Evolutionary conservation across 2,329 filamentous ascomycete genomes (phyloP).

Genomic region (Eutypella sp.): DNA sequence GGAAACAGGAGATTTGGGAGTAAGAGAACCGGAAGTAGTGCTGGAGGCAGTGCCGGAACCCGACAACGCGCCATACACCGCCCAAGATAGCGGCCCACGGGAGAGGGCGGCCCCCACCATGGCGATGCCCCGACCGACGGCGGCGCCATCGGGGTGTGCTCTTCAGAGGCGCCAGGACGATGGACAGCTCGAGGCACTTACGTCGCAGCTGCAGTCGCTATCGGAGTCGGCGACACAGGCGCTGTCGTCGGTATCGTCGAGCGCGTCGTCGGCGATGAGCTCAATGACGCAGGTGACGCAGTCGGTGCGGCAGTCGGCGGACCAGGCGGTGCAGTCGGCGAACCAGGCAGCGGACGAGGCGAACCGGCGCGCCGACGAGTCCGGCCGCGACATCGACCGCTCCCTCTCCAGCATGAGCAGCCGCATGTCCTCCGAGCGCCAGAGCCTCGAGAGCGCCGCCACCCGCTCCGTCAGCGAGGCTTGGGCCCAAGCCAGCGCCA

Average conservation of each 20-base stretch:
- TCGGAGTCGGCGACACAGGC: conserved; percentile 24
- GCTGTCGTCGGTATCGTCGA: conserved; percentile 25
- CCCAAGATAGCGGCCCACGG: conserved; percentile 8
- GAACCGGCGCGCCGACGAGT: conserved; percentile 22
- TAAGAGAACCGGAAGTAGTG: background rate
- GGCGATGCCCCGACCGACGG: conserved; percentile 19
- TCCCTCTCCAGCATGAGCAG: conserved; percentile 25
- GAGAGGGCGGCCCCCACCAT: conserved; percentile 16
- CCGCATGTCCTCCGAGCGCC: conserved; percentile 19
- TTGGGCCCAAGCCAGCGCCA: conserved; percentile 48
- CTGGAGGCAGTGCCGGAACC: conserved; percentile 7
- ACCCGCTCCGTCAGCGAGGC: conserved; percentile 42
- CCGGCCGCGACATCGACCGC: conserved; percentile 24
- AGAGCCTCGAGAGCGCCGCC: conserved; percentile 23
- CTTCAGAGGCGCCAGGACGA: conserved; percentile 24
- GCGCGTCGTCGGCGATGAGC: conserved; percentile 23
- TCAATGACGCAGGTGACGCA: conserved; percentile 24
- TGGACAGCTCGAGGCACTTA: conserved; percentile 25
- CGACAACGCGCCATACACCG: conserved; percentile 11
- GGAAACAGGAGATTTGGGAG: background rate
- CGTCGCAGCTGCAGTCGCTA: conserved; percentile 22
- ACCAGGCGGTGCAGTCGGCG: conserved; percentile 25
- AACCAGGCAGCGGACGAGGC: conserved; percentile 23
- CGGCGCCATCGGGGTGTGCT: conserved; percentile 17
- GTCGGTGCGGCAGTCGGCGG: conserved; percentile 24